Percentiles rank a stretch among this genome's conserved stretches.
phyloP scores from a whole-genome alignment of 768 basidiomycete species.

The Mycena maculata region DNA sequence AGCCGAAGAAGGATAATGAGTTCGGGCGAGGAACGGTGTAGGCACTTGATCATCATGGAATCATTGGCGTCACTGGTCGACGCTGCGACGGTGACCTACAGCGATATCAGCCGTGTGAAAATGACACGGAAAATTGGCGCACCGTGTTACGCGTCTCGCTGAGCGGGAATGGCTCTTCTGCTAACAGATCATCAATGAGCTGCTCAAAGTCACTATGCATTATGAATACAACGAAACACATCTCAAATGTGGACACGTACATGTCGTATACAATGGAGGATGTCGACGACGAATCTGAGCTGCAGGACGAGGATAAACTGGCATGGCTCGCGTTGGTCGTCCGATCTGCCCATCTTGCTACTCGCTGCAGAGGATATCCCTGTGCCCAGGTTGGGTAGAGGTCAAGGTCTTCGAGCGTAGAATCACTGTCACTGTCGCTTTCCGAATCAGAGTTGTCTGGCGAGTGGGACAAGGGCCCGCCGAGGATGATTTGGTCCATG shows the following conservation, averaged over 20 bases:
- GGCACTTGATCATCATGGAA: constrained; percentile 55
- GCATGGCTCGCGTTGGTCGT: not conserved
- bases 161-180: constrained; percentile 37
- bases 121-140: not conserved
- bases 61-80: constrained; percentile 39
- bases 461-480: constrained; percentile 20
- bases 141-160: constrained; percentile 39
- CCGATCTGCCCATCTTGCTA: not conserved
- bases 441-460: constrained; percentile 26
- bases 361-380: constrained; percentile 29
- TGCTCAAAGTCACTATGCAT: constrained; percentile 43
- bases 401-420: constrained; percentile 31
- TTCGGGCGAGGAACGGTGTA: constrained; percentile 51
- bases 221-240: not conserved
- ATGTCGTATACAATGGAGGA: constrained; percentile 47
- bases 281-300: constrained; percentile 43
- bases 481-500: constrained; percentile 24
- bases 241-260: constrained; percentile 34
- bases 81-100: constrained; percentile 49
- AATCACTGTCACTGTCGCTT: constrained; percentile 29
- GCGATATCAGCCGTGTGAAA: not conserved
- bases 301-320: constrained; percentile 26
- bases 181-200: constrained; percentile 45
- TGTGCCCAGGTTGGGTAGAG: constrained; percentile 15
- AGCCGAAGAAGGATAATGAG: constrained; percentile 55